Base-by-base conservation (phyloP, 495 filamentous ascomycete species). In the Filosporella fistucella region DNA sequence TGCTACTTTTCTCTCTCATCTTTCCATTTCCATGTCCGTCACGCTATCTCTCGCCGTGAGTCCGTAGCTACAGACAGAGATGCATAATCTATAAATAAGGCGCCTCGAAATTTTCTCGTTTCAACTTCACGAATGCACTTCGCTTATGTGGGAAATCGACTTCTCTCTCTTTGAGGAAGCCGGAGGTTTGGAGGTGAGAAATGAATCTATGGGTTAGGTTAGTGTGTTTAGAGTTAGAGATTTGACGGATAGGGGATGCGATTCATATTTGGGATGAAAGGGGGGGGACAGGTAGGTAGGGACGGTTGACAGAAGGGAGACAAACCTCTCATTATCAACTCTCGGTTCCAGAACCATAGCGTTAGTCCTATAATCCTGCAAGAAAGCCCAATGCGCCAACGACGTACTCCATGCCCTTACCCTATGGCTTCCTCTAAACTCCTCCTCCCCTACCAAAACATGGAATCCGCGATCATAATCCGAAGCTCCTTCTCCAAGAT, bases 141-240 rank as follows among this genome's bases (percentile, higher is more conserved):
- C 94, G 89, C 65, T 97, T 98, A 63, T 97, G 90, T 14, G 91
- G 85, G 57, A 98, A 93, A 12, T 80, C 77, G 30, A 97, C 74
- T 61, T 96, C 87, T 42, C 78, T 83, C 63, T 97, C 88, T 61
- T 93, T 95, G 44, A 84, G 80, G 59, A 96, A 98, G 3, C 93
- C 93, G 2, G 74, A 72, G 14, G 82, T 59, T 47, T 84, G 70
- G 7, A 91, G 72, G 56, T 95, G 91, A 8, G 74, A 68, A 42
- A 91, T 85, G 30, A 97, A 81, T 55, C 91, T 96, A 47, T n/a
- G n/a, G n/a, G n/a, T n/a, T n/a, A n/a, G n/a, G n/a, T n/a, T n/a
- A n/a, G n/a, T n/a, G n/a, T n/a, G 17, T 3, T 48, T 33, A 21
- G 22, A 36, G 42, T 25, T 16, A 47, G 29, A n/a, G n/a, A n/a